Evolutionary conservation across 1,284 basidiomycete genomes (phyloP).

Genomic region (Trichosporon faecale): DNA sequence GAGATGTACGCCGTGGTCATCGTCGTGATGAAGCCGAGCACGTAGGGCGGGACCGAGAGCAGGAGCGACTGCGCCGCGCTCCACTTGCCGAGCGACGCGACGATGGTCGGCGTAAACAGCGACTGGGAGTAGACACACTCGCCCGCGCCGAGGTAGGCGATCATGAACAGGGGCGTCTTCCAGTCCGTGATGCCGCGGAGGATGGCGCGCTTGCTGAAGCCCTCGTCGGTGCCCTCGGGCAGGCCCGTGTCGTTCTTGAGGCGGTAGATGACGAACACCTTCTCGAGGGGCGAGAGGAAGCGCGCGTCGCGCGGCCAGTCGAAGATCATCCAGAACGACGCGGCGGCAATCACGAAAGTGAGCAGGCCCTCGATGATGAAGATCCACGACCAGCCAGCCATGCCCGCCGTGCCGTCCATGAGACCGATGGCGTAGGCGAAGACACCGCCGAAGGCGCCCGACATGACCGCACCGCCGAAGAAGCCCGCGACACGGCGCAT

Average conservation of each 20-base stretch:
- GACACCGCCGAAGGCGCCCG: slow-evolving; percentile 49
- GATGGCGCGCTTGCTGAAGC: slow-evolving; percentile 41
- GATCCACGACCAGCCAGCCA: slow-evolving; percentile 54
- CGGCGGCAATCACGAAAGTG: slow-evolving; percentile 45
- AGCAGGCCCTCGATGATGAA: slow-evolving; percentile 53
- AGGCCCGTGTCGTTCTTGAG: slow-evolving; percentile 49
- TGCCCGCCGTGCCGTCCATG: slow-evolving; percentile 49
- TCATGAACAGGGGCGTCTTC: slow-evolving; percentile 46
- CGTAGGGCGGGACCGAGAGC: slow-evolving; percentile 52
- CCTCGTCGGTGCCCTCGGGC: slow-evolving; percentile 32
- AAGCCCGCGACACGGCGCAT: slow-evolving; percentile 52
- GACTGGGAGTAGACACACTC: slow-evolving; percentile 49
- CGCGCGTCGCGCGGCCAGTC: slow-evolving; percentile 52
- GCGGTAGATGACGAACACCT: slow-evolving; percentile 43
- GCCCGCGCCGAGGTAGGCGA: slow-evolving; percentile 48
- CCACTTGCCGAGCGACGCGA: slow-evolving; percentile 49
- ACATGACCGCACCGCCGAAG: slow-evolving; percentile 53
- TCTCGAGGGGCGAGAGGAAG: slow-evolving; percentile 50
- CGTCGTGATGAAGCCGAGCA: slow-evolving; percentile 54
- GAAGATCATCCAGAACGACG: slow-evolving; percentile 48
- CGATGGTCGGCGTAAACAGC: slow-evolving; percentile 53
- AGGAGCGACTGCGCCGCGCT: slow-evolving; percentile 48
- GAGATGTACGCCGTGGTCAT: slow-evolving; percentile 48
- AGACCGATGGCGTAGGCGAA: slow-evolving; percentile 30
- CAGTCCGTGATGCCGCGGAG: slow-evolving; percentile 41